Conservation (phyloP, 2,329 filamentous ascomycete genomes). For the Metarhizium rileyi region DNA sequence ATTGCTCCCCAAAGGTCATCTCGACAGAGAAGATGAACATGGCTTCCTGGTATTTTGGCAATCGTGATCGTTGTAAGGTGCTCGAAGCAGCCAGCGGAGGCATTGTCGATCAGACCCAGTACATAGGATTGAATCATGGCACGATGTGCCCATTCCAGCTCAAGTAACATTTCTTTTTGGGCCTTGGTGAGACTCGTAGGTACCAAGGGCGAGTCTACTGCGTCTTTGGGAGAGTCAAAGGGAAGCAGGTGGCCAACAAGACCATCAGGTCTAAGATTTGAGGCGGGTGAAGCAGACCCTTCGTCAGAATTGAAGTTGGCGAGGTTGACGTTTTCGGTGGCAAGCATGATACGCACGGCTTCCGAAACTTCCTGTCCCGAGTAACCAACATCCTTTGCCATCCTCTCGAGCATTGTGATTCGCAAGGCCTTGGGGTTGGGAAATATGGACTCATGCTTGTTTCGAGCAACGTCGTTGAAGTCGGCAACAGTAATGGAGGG, state of each 20-base stretch:
- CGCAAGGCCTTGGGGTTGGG: not conserved
- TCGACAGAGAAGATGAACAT: constrained; percentile 45
- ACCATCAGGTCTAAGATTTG: not conserved
- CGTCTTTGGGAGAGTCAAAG: constrained; percentile 7
- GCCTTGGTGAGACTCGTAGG: constrained; percentile 46
- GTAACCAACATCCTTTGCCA: constrained; percentile 29
- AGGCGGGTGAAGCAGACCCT: constrained; percentile 7
- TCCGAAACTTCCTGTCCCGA: constrained; percentile 19
- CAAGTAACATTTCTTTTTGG: constrained; percentile 60
- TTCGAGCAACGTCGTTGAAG: constrained; percentile 14
- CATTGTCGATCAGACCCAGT: constrained; percentile 53
- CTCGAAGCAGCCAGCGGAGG: constrained; percentile 33
- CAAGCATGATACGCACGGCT: constrained; percentile 25
- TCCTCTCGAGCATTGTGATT: constrained; percentile 21
- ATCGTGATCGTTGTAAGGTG: constrained; percentile 51
- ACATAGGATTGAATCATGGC: constrained; percentile 60
- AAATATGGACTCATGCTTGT: constrained; percentile 17
- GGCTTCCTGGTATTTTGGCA: constrained; percentile 52
- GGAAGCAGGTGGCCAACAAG: not conserved
- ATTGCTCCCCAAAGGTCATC: constrained; percentile 53
- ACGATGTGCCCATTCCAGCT: constrained; percentile 59
- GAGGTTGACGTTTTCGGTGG: constrained; percentile 23
- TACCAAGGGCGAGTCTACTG: constrained; percentile 27
- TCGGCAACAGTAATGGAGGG: constrained; percentile 10
- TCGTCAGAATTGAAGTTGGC: constrained; percentile 24